Conservation (phyloP, 495 filamentous ascomycete genomes). For the Entonaema liquescens region DNA sequence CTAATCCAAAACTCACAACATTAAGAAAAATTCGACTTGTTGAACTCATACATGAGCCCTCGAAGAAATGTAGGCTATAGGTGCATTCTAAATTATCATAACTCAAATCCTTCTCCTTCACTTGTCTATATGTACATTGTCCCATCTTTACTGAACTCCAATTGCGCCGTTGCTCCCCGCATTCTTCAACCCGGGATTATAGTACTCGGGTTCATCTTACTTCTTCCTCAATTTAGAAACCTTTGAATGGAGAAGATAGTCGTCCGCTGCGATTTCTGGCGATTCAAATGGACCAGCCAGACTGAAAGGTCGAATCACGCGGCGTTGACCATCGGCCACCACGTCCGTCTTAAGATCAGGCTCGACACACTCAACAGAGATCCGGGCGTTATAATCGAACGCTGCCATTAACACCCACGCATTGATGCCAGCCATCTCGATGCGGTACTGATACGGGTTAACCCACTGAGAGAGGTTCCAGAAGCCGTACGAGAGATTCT, state of each 20-base stretch:
- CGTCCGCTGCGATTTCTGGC: neutral
- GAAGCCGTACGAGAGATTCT: neutral
- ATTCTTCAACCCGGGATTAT: neutral
- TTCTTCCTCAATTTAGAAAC: no score
- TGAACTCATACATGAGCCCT: neutral
- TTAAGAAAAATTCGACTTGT: no score
- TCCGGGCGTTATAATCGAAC: slow-evolving; percentile 41
- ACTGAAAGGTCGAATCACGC: slow-evolving; percentile 15
- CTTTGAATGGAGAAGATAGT: neutral
- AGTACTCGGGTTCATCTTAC: no score
- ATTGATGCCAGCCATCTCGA: slow-evolving; percentile 45
- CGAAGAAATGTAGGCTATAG: neutral
- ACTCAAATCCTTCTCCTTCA: neutral
- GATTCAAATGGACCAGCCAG: slow-evolving; percentile 13
- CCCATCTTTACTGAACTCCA: neutral
- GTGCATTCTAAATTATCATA: neutral
- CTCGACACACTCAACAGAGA: slow-evolving; percentile 34
- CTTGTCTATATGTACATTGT: neutral
- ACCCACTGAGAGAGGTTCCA: slow-evolving; percentile 32
- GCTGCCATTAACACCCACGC: slow-evolving; percentile 44
- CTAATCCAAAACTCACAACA: no score
- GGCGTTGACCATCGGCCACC: slow-evolving; percentile 28
- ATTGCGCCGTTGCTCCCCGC: neutral
- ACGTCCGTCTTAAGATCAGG: slow-evolving; percentile 22
- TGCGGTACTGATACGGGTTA: slow-evolving; percentile 34